Conservation (phyloP, 1,284 basidiomycete genomes). For the Caloboletus firmus region DNA sequence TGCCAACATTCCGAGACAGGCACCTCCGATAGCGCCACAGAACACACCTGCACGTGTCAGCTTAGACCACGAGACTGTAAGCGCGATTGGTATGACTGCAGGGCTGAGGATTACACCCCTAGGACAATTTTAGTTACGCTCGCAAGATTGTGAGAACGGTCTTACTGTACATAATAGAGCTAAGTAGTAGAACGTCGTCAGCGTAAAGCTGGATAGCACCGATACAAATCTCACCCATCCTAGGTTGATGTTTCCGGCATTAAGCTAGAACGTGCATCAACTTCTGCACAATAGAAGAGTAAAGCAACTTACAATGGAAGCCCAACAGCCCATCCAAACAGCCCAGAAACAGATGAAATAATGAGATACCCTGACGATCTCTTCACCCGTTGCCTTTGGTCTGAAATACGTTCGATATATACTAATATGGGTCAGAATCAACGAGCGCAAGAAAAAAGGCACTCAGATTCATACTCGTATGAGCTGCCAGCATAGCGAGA, state of each 20-base stretch:
- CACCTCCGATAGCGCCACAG: conserved; percentile 44
- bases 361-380: conserved; percentile 54
- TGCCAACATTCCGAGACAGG: conserved; percentile 46
- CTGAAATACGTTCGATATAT: conserved; percentile 53
- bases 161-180: conserved; percentile 52
- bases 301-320: conserved; percentile 38
- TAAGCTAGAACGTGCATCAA: conserved; percentile 35
- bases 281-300: neutral
- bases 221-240: conserved; percentile 39
- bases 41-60: conserved; percentile 43
- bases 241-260: conserved; percentile 46
- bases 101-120: conserved; percentile 50
- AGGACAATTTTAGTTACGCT: conserved; percentile 1
- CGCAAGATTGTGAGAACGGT: neutral
- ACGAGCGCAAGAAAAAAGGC: no score
- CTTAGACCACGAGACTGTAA: conserved; percentile 51
- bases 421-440: conserved; percentile 9
- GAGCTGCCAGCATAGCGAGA: conserved; percentile 26
- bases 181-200: conserved; percentile 9
- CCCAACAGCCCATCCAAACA: conserved; percentile 60
- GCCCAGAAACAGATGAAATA: conserved; percentile 60
- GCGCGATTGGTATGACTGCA: conserved; percentile 48
- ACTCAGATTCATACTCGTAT: conserved; percentile 39
- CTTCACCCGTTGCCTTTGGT: conserved; percentile 46
- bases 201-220: neutral